These are phyloP conservation scores for Floccularia luteovirens DNA, from an alignment of 768 basidiomycete species.

Conservation along the genomic window DNA sequence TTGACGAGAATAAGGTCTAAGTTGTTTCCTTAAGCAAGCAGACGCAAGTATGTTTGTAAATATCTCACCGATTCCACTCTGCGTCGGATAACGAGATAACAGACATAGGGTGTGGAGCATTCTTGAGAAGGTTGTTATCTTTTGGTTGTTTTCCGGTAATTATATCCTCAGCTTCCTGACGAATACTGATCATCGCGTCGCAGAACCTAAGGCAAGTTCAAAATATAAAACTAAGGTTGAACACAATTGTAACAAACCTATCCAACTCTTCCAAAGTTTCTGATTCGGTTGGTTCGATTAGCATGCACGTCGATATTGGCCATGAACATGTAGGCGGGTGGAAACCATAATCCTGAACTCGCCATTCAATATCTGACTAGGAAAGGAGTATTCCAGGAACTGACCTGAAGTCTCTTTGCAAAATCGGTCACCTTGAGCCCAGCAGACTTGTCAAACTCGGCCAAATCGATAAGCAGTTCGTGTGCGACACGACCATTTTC, in stretches of 20 bases:
- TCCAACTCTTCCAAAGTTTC: conserved; percentile 93
- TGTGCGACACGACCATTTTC: conserved; percentile 90
- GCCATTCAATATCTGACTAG: not conserved
- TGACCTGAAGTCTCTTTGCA: conserved; percentile 88
- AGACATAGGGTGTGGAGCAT: conserved; percentile 87
- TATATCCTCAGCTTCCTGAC: conserved; percentile 85
- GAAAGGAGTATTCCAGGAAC: not conserved
- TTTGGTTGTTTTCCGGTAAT: conserved; percentile 80
- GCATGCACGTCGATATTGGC: conserved; percentile 96
- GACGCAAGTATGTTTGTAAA: conserved; percentile 11
- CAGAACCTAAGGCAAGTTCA: conserved; percentile 59
- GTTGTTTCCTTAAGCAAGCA: conserved; percentile 2
- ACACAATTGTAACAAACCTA: conserved; percentile 32
- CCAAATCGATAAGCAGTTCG: conserved; percentile 91
- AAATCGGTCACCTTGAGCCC: conserved; percentile 94
- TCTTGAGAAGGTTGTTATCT: conserved; percentile 88
- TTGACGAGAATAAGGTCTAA: conserved; percentile 83
- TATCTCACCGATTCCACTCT: conserved; percentile 76
- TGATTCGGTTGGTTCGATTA: conserved; percentile 96
- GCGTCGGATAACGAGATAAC: conserved; percentile 63
- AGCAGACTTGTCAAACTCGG: conserved; percentile 87
- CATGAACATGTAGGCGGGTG: conserved; percentile 98
- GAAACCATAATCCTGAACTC: conserved; percentile 77
- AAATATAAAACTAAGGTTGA: not conserved
- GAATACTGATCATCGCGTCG: conserved; percentile 97